These are phyloP conservation scores for Sphagnum magellanicum DNA, from an alignment of 228 moss, liverwort and hornwort genomes.

Conservation along the genomic window DNA sequence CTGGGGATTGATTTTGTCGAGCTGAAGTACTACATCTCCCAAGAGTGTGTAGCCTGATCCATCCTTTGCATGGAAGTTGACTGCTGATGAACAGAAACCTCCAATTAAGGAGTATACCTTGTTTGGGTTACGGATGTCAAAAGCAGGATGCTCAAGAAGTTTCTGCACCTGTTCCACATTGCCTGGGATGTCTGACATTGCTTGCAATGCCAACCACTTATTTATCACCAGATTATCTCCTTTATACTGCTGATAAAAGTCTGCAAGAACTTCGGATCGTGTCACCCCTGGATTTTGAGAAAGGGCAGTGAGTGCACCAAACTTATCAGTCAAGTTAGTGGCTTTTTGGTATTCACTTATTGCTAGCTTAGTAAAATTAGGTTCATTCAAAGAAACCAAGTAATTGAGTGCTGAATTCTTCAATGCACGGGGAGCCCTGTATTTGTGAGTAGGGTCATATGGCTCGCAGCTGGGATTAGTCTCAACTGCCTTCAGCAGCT, in stretches of 20 bases:
- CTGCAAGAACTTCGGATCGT: slow-evolving; percentile 46
- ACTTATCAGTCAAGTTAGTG: slow-evolving; percentile 78
- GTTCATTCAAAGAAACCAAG: slow-evolving; percentile 55
- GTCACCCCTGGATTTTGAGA: slow-evolving; percentile 65
- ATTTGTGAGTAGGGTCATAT: slow-evolving; percentile 57
- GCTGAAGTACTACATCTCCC: slow-evolving; percentile 67
- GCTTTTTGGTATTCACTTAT: slow-evolving; percentile 50
- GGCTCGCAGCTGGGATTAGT: slow-evolving; percentile 49
- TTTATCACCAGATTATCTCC: slow-evolving; percentile 77
- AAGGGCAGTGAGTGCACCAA: slow-evolving; percentile 61
- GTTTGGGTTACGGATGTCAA: slow-evolving; percentile 80
- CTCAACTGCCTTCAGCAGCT: slow-evolving; percentile 52
- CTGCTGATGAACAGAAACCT: slow-evolving; percentile 67
- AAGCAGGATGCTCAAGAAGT: slow-evolving; percentile 74
- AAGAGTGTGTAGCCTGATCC: slow-evolving; percentile 81
- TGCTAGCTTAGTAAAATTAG: slow-evolving; percentile 44
- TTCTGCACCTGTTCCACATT: slow-evolving; percentile 63
- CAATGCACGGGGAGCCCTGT: slow-evolving; percentile 62
- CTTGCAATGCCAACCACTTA: slow-evolving; percentile 89
- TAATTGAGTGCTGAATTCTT: slow-evolving; percentile 59
- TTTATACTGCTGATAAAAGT: slow-evolving; percentile 77
- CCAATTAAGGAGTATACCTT: slow-evolving; percentile 89
- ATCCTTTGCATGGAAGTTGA: slow-evolving; percentile 76
- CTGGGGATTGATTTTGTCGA: slow-evolving; percentile 90
- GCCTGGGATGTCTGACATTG: slow-evolving; percentile 64